These are phyloP conservation scores for Eucalyptus polyanthemos DNA, from an alignment of 345 rosid species.

Conservation along the genomic window DNA sequence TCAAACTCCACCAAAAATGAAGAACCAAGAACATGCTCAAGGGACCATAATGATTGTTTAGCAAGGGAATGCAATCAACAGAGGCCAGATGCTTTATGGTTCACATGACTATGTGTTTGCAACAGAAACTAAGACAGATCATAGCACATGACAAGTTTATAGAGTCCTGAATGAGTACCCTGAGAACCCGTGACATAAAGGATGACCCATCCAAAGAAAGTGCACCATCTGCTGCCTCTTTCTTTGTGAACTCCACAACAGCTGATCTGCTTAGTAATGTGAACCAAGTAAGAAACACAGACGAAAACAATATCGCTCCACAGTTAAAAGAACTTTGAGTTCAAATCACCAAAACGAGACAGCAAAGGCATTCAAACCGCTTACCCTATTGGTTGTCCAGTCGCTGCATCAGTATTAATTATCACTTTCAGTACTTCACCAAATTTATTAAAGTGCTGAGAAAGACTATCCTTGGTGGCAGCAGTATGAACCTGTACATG, in stretches of 20 bases:
- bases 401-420: constrained; percentile 76
- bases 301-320: not conserved
- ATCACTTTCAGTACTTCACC: constrained; percentile 89
- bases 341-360: not conserved
- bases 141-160: not conserved
- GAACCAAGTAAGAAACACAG: not conserved
- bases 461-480: constrained; percentile 88
- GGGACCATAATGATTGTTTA: not conserved
- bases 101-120: not conserved
- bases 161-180: constrained; percentile 30
- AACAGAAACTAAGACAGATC: not conserved
- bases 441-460: constrained; percentile 82
- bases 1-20: not conserved
- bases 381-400: constrained; percentile 93
- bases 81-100: not conserved
- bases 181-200: constrained; percentile 88
- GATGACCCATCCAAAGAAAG: constrained; percentile 75
- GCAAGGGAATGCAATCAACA: not conserved
- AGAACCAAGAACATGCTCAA: not conserved
- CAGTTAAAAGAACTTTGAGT: not conserved
- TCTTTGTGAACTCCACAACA: constrained; percentile 62
- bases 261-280: not conserved
- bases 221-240: constrained; percentile 86
- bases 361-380: not conserved
- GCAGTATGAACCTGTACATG: constrained; percentile 79